A percentile compares a stretch with the other conserved stretches of the same genome.
Conservation (phyloP, 305 asterid species). For the Ajuga reptans region DNA sequence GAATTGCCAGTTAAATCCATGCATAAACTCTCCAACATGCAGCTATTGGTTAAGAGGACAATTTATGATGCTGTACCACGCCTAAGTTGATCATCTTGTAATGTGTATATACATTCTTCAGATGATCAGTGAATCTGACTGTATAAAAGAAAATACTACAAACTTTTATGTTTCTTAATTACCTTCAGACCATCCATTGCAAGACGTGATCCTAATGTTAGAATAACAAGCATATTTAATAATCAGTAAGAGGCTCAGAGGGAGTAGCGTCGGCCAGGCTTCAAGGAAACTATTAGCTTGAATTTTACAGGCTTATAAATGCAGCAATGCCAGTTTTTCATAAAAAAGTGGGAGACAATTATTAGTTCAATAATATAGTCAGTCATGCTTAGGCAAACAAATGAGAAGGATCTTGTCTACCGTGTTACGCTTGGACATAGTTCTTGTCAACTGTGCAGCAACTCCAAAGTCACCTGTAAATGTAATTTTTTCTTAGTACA, state of each 20-base stretch:
- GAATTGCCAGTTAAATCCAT: background rate
- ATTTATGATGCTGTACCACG: background rate
- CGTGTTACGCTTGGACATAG: constrained; percentile 98
- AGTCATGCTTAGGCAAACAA: constrained; percentile 12
- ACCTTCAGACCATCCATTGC: background rate
- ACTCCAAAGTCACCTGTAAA: constrained; percentile 96
- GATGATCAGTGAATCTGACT: background rate
- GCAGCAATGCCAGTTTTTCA: constrained; percentile 3
- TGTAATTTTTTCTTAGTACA: constrained; percentile 15
- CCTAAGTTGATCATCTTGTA: background rate
- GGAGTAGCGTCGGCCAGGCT: background rate
- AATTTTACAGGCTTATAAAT: background rate
- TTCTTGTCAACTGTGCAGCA: constrained; percentile 97
- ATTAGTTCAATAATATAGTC: background rate
- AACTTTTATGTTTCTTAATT: background rate
- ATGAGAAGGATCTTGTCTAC: constrained; percentile 34
- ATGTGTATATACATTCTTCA: background rate
- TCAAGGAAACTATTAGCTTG: constrained; percentile 1
- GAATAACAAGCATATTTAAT: background rate
- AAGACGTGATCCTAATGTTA: background rate
- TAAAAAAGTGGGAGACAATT: constrained; percentile 10
- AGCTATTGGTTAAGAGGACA: background rate
- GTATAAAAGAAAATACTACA: background rate
- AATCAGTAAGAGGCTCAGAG: background rate
- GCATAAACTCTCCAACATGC: constrained; percentile 9